phyloP scores from a whole-genome alignment of 805 yeast genomes.

The Candida corydali region DNA sequence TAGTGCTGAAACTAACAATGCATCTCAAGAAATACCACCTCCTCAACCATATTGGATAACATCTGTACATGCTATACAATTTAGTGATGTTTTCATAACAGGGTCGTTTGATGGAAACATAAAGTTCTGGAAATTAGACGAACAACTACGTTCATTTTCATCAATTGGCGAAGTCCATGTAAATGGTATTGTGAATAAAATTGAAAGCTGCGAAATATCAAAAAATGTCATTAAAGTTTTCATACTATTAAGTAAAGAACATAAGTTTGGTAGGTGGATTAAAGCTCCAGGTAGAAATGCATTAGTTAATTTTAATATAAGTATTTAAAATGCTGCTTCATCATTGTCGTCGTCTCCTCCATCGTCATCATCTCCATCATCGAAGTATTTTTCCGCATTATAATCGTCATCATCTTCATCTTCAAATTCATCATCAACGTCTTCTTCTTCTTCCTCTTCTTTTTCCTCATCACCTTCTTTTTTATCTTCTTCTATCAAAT shows the following conservation, averaged over 20 bases:
- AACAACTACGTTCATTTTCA: constrained; percentile 57
- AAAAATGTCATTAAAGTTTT: constrained; percentile 47
- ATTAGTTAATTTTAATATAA: constrained; percentile 38
- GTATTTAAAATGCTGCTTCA: constrained; percentile 62
- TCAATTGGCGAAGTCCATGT: constrained; percentile 55
- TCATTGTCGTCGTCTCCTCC: constrained; percentile 60
- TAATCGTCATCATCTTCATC: constrained; percentile 78
- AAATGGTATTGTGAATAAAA: constrained; percentile 66
- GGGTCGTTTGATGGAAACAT: constrained; percentile 87
- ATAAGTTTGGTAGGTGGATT: constrained; percentile 84
- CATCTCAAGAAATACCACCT: constrained; percentile 55
- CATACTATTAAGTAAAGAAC: constrained; percentile 79
- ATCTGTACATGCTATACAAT: constrained; percentile 76
- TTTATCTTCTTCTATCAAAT: constrained; percentile 40
- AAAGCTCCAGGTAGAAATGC: constrained; percentile 72
- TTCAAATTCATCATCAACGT: constrained; percentile 64
- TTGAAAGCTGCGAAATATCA: constrained; percentile 53
- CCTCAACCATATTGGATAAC: constrained; percentile 86
- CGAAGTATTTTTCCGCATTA: constrained; percentile 76
- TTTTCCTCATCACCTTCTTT: constrained; percentile 35
- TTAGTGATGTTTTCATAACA: constrained; percentile 73
- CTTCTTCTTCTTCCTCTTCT: constrained; percentile 47
- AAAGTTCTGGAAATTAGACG: constrained; percentile 72
- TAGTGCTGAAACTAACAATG: constrained; percentile 54
- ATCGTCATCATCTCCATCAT: constrained; percentile 59